These are phyloP conservation scores for Grosmannia serpens DNA, from an alignment of 2,329 filamentous ascomycete genomes.

Conservation along the genomic window DNA sequence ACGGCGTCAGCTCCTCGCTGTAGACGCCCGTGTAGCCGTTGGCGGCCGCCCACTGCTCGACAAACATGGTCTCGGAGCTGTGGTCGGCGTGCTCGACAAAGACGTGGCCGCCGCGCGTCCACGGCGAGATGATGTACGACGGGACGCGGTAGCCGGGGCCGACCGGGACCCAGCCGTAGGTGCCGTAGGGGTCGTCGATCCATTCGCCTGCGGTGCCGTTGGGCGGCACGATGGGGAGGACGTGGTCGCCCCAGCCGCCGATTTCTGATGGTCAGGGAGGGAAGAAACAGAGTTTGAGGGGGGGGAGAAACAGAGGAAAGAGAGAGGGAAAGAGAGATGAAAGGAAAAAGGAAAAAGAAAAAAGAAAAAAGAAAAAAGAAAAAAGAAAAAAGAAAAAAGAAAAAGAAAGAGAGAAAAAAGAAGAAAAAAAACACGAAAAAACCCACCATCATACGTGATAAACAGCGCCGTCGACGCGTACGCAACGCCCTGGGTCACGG, in stretches of 20 bases:
- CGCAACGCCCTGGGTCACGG: slow-evolving; percentile 34
- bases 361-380: background rate
- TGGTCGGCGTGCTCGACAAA: slow-evolving; percentile 37
- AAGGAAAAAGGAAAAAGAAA: background rate
- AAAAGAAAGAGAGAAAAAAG: background rate
- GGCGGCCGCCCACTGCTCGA: slow-evolving; percentile 34
- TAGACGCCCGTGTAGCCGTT: slow-evolving; percentile 31
- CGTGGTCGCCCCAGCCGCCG: slow-evolving; percentile 24
- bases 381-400: background rate
- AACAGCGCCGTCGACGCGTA: slow-evolving; percentile 36
- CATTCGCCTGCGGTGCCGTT: slow-evolving; percentile 32
- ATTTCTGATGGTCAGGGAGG: background rate
- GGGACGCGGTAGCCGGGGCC: slow-evolving; percentile 27
- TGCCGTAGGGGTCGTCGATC: slow-evolving; percentile 27
- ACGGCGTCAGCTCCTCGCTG: slow-evolving; percentile 17
- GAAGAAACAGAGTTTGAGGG: background rate
- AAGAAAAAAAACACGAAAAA: background rate
- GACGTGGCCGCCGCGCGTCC: slow-evolving; percentile 34
- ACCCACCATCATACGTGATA: slow-evolving; percentile 22
- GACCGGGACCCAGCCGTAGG: background rate
- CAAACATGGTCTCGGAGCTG: slow-evolving; percentile 35
- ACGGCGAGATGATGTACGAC: slow-evolving; percentile 37
- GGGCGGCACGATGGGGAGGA: slow-evolving; percentile 32
- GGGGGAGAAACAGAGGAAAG: background rate
- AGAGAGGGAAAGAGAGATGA: background rate